Evolutionary conservation across 768 basidiomycete genomes (phyloP).

Genomic region (Auricularia auricula-judae): DNA sequence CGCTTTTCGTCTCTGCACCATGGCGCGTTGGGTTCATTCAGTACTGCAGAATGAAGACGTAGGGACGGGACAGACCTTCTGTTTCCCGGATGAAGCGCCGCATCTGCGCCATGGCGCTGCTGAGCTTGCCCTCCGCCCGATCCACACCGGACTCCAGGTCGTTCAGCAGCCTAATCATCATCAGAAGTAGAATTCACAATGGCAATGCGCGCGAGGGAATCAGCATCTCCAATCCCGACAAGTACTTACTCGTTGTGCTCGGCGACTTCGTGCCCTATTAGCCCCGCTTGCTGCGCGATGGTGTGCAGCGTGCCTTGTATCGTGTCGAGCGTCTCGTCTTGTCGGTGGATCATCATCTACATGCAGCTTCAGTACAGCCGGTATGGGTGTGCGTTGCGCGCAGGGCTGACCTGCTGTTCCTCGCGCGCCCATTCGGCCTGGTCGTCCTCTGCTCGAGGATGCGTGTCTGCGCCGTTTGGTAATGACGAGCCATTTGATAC

Average conservation of each 20-base stretch:
- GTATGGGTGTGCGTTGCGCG: constrained; percentile 2
- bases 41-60: background rate
- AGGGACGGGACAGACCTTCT: constrained; percentile 39
- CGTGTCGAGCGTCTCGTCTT: constrained; percentile 80
- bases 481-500: background rate
- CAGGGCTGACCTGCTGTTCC: constrained; percentile 65
- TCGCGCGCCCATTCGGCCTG: constrained; percentile 74
- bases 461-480: constrained; percentile 6
- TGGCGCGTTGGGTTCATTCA: background rate
- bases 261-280: constrained; percentile 87
- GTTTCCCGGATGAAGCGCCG: constrained; percentile 76
- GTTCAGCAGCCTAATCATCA: constrained; percentile 53
- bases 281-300: constrained; percentile 78
- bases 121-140: constrained; percentile 51
- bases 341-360: constrained; percentile 77
- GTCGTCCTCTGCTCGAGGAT: constrained; percentile 39
- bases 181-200: too few relatives aligned
- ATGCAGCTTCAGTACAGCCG: background rate
- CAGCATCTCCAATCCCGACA: too few relatives aligned
- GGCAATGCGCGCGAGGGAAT: too few relatives aligned
- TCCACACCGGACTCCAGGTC: constrained; percentile 72
- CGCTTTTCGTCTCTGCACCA: constrained; percentile 64
- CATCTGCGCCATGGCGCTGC: constrained; percentile 54
- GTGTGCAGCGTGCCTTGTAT: constrained; percentile 81
- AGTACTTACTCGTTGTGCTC: constrained; percentile 85